Conservation (phyloP, 208 protist genomes). For the Leishmania arabica region DNA sequence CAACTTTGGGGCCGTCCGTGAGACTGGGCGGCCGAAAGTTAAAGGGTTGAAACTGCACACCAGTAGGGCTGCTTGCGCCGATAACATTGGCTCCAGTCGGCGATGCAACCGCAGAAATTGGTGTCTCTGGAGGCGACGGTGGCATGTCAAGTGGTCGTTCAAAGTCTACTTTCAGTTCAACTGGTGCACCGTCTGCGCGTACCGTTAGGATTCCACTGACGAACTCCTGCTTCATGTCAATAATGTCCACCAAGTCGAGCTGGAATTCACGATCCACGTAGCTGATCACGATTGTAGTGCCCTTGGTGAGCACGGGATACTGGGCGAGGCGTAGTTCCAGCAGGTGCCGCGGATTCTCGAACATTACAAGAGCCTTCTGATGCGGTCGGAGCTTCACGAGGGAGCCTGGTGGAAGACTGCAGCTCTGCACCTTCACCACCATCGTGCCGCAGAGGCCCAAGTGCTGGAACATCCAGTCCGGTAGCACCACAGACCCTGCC, state of each 20-base stretch:
- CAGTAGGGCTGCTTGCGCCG: conserved; percentile 36
- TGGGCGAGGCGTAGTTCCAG: conserved; percentile 90
- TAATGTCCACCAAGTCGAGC: conserved; percentile 88
- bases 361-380: conserved; percentile 89
- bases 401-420: conserved; percentile 74
- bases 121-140: conserved; percentile 48
- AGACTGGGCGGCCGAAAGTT: conserved; percentile 67
- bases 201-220: conserved; percentile 91
- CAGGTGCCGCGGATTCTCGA: conserved; percentile 92
- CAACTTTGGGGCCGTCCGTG: conserved; percentile 12
- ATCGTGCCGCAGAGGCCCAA: conserved; percentile 59
- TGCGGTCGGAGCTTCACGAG: conserved; percentile 94
- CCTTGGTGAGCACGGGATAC: conserved; percentile 91
- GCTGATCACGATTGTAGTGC: conserved; percentile 89
- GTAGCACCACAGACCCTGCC: conserved; percentile 87
- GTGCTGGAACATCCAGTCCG: conserved; percentile 94
- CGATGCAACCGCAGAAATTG: conserved; percentile 1
- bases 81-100: conserved; percentile 59
- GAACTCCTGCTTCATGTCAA: conserved; percentile 40
- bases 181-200: conserved; percentile 74
- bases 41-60: conserved; percentile 68
- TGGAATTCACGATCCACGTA: conserved; percentile 90
- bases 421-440: conserved; percentile 76
- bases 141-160: conserved; percentile 92
- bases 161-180: conserved; percentile 95